A percentile compares a stretch with the other conserved stretches of the same genome.
Conservation (phyloP, 495 filamentous ascomycete species). For the Penicillium flavigenum region DNA sequence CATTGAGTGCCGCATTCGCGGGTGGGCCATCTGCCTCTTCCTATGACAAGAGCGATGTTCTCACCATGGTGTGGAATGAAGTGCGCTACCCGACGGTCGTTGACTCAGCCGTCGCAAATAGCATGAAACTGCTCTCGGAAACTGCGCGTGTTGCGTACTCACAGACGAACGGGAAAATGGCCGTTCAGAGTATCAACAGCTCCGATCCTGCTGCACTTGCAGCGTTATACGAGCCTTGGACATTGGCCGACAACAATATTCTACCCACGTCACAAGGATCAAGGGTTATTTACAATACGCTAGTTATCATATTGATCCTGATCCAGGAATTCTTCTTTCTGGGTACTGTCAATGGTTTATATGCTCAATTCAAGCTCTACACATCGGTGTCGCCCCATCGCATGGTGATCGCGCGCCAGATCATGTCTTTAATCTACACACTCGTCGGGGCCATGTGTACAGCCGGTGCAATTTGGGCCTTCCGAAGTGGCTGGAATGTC, state of each 20-base stretch:
- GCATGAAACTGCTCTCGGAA: constrained; percentile 31
- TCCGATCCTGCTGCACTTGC: constrained; percentile 34
- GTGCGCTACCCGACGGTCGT: constrained; percentile 47
- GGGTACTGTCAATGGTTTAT: constrained; percentile 41
- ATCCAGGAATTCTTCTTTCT: constrained; percentile 59
- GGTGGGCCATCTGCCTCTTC: constrained; percentile 30
- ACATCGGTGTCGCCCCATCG: constrained; percentile 32
- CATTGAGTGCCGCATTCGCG: constrained; percentile 35
- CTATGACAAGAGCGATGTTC: constrained; percentile 40
- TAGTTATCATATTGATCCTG: constrained; percentile 47
- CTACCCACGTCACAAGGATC: constrained; percentile 50
- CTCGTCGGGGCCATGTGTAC: constrained; percentile 46
- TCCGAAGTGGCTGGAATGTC: constrained; percentile 47
- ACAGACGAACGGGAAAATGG: constrained; percentile 28
- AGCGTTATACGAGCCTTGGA: constrained; percentile 45
- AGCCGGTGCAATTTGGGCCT: constrained; percentile 52
- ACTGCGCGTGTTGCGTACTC: constrained; percentile 39
- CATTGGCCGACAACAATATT: constrained; percentile 38
- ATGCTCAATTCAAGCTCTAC: constrained; percentile 46
- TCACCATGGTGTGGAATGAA: constrained; percentile 53
- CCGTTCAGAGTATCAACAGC: constrained; percentile 28
- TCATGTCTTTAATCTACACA: constrained; percentile 44
- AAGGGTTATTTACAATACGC: constrained; percentile 51
- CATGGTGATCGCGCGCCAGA: constrained; percentile 43
- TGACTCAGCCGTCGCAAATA: constrained; percentile 34